These are phyloP conservation scores for Umbelopsis sp. DNA, from an alignment of 192 early-diverging fungal genomes.

Conservation along the genomic window DNA sequence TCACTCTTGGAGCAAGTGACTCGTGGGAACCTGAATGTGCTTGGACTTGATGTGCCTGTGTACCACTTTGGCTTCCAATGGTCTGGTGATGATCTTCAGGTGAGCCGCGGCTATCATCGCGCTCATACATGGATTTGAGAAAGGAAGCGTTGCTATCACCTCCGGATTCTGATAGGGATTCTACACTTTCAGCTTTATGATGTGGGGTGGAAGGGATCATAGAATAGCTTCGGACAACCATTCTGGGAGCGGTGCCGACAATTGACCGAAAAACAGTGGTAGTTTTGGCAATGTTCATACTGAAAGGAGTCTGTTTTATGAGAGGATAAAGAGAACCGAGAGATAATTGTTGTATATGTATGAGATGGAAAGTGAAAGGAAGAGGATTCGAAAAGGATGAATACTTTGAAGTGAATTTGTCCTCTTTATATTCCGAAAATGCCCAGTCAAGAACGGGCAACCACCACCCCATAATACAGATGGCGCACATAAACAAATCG, in stretches of 20 bases:
- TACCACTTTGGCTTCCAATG: conserved; percentile 1
- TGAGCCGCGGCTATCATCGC: not conserved
- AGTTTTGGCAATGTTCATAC: not conserved
- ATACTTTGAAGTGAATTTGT: too few species aligned
- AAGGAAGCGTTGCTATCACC: not conserved
- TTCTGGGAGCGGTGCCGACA: not conserved
- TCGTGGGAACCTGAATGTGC: conserved; percentile 1
- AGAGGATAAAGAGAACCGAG: too few species aligned
- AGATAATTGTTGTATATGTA: too few species aligned
- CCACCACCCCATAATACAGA: too few species aligned
- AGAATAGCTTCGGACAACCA: conserved; percentile 21
- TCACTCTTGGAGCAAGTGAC: conserved; percentile 12
- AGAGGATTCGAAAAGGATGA: too few species aligned
- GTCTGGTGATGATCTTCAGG: conserved; percentile 18
- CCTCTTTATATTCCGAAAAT: too few species aligned
- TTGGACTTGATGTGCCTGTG: conserved; percentile 2
- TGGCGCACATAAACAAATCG: too few species aligned
- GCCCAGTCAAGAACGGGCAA: too few species aligned
- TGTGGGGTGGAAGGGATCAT: conserved; percentile 30
- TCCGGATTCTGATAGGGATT: not conserved
- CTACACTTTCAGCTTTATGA: not conserved
- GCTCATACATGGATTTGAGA: conserved; percentile 12
- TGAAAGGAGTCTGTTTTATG: not conserved
- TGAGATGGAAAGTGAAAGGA: too few species aligned
- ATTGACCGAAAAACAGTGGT: not conserved